phyloP scores from a whole-genome alignment of 75 land plant species.

The Larix kaempferi region DNA sequence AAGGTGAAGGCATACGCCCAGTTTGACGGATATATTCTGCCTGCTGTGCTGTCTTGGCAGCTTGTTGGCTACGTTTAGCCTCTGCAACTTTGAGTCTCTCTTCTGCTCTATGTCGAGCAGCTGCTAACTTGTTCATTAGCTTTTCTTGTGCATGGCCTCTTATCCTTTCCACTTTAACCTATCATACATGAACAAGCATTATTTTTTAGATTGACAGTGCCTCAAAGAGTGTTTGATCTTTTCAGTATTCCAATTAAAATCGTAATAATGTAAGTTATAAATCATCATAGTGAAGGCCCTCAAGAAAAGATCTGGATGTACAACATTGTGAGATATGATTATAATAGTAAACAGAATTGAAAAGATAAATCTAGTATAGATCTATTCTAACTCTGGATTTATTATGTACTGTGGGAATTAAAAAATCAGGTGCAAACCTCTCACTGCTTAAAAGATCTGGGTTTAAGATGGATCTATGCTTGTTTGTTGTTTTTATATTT shows the following conservation, averaged over 20 bases:
- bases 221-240: background rate
- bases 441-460: too few relatives aligned
- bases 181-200: constrained; percentile 7
- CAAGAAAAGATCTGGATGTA: background rate
- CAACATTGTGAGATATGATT: background rate
- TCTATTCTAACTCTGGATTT: too few relatives aligned
- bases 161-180: constrained; percentile 86
- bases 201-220: background rate
- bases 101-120: constrained; percentile 74
- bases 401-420: too few relatives aligned
- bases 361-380: background rate
- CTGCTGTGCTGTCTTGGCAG: constrained; percentile 61
- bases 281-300: background rate
- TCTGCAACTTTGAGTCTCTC: constrained; percentile 76
- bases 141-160: constrained; percentile 77
- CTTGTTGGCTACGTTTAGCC: constrained; percentile 61
- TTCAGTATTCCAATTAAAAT: background rate
- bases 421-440: too few relatives aligned
- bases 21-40: constrained; percentile 74
- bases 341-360: constrained; percentile 1
- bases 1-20: constrained; percentile 63
- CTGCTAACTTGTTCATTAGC: constrained; percentile 87
- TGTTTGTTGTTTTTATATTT: too few relatives aligned
- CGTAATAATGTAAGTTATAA: background rate
- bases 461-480: too few relatives aligned